These are phyloP conservation scores for Oryza australiensis DNA, from an alignment of 176 grass and related monocot genomes.

Conservation along the genomic window DNA sequence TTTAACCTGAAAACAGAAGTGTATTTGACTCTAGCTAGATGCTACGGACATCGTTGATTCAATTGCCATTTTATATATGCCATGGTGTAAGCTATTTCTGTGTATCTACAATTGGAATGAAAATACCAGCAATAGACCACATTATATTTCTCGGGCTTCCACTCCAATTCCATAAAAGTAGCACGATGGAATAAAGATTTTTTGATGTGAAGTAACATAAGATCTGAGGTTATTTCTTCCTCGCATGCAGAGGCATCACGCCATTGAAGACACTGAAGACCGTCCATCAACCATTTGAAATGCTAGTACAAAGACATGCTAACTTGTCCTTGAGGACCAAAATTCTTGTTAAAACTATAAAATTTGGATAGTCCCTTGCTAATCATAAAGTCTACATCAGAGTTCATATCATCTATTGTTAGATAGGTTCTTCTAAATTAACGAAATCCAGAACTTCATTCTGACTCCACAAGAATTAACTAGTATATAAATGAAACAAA, in stretches of 20 bases:
- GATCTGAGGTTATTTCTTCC: neutral
- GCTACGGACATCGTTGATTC: neutral
- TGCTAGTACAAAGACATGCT: neutral
- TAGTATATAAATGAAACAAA: neutral
- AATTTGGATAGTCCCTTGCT: neutral
- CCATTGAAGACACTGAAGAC: neutral
- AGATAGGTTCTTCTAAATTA: neutral
- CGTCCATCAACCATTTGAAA: neutral
- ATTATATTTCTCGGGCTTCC: neutral
- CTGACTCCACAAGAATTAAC: conserved; percentile 2
- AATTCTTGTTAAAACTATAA: neutral
- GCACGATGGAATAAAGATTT: neutral
- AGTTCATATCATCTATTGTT: neutral
- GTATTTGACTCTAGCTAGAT: conserved; percentile 10
- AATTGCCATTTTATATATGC: conserved; percentile 24
- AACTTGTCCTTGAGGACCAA: neutral
- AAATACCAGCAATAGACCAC: neutral
- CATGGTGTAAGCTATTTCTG: neutral
- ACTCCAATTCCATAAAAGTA: neutral
- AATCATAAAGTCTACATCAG: neutral
- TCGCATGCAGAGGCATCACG: neutral
- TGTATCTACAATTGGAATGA: neutral
- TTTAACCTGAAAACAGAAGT: conserved; percentile 1
- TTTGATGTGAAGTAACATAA: neutral
- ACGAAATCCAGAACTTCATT: neutral